Percentiles rank a stretch among this genome's conserved stretches.
These are phyloP conservation scores for Microbotryomycetes sp. DNA, from an alignment of 1,284 basidiomycete species.

Conservation along the genomic window DNA sequence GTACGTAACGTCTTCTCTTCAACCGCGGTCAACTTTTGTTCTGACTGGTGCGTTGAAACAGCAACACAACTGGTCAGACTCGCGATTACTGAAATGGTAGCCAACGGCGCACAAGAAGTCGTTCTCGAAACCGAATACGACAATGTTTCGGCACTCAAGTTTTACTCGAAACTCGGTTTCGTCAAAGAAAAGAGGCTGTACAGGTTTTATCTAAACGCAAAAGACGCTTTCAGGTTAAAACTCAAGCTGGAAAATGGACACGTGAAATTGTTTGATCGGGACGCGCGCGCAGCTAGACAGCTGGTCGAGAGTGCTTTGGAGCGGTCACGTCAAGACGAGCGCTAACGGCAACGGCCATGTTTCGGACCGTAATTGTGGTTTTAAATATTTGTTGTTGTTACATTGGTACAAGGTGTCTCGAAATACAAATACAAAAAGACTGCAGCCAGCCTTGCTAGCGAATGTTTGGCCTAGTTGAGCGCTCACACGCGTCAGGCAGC, in stretches of 20 bases:
- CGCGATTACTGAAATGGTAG: conserved; percentile 49
- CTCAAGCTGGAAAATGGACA: background rate
- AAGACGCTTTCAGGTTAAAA: conserved; percentile 28
- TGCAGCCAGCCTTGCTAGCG: no score
- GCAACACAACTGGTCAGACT: conserved; percentile 69
- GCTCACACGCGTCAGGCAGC: no score
- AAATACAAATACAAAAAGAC: no score
- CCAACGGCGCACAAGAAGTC: conserved; percentile 40
- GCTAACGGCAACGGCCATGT: no score
- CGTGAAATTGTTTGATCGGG: no score
- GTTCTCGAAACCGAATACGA: conserved; percentile 96
- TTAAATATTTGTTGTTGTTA: no score
- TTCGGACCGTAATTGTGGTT: no score
- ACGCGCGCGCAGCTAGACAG: background rate
- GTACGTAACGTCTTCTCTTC: conserved; percentile 47
- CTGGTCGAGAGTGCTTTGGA: background rate
- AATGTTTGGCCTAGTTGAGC: no score
- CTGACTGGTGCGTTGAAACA: conserved; percentile 39
- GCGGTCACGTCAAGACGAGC: background rate
- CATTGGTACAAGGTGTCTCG: no score
- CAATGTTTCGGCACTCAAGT: conserved; percentile 72
- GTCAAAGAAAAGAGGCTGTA: conserved; percentile 89
- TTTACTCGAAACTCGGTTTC: conserved; percentile 90
- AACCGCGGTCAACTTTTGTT: conserved; percentile 25
- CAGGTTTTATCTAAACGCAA: conserved; percentile 87